Evolutionary conservation across 805 yeast species (phyloP).

Genomic region (Brettanomyces sp.): DNA sequence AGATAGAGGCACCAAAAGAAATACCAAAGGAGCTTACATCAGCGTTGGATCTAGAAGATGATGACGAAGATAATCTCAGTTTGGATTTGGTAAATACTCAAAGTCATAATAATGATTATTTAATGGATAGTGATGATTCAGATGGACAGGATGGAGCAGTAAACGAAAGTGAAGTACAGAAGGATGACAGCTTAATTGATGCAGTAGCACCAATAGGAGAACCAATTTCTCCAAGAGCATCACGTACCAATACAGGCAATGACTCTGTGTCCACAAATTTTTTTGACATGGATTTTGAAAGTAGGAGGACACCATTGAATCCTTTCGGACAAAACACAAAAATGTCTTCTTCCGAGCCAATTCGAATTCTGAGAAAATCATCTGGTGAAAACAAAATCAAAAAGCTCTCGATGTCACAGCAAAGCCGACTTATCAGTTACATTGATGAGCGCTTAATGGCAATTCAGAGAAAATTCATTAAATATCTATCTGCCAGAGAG

Average conservation of each 20-base stretch:
- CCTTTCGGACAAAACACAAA: constrained; percentile 21
- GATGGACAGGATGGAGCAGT: constrained; percentile 6
- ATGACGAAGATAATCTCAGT: constrained; percentile 5
- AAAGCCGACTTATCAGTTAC: constrained; percentile 43
- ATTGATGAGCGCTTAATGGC: constrained; percentile 45
- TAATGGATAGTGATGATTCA: constrained; percentile 14
- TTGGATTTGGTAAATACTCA: constrained; percentile 1
- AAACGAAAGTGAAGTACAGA: neutral
- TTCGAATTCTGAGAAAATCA: constrained; percentile 7
- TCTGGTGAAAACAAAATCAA: constrained; percentile 5
- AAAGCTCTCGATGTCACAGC: constrained; percentile 38
- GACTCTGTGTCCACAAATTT: constrained; percentile 3
- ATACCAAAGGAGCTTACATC: constrained; percentile 16
- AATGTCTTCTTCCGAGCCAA: constrained; percentile 17
- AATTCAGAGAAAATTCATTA: constrained; percentile 46
- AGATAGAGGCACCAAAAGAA: constrained; percentile 11
- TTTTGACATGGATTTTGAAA: constrained; percentile 16
- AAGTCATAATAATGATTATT: constrained; percentile 9
- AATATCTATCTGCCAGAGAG: constrained; percentile 23
- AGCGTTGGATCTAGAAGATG: constrained; percentile 17
- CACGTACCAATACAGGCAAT: neutral
- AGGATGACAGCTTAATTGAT: constrained; percentile 2
- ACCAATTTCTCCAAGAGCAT: constrained; percentile 1
- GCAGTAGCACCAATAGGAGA: constrained; percentile 1
- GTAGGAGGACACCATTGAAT: constrained; percentile 14